A percentile compares a stretch with the other conserved stretches of the same genome.
phyloP scores from a whole-genome alignment of 2,329 filamentous ascomycete genomes.

The Fusarium metavorans region DNA sequence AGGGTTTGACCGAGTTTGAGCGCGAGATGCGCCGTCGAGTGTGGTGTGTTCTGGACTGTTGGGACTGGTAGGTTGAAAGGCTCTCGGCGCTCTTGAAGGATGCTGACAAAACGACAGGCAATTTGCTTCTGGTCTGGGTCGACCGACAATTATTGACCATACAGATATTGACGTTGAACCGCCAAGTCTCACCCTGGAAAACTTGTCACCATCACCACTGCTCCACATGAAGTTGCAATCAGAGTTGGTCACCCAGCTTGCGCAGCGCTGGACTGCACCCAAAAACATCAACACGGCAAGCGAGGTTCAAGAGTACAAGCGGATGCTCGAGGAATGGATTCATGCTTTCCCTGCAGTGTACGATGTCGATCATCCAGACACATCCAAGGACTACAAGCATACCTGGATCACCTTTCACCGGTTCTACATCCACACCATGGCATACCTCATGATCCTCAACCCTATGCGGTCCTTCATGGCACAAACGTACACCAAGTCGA shows the following conservation, averaged over 20 bases:
- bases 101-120: conserved; percentile 45
- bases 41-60: conserved; percentile 52
- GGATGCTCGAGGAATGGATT: conserved; percentile 56
- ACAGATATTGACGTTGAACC: conserved; percentile 47
- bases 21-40: conserved; percentile 51
- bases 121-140: conserved; percentile 48
- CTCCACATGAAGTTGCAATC: conserved; percentile 53
- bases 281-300: conserved; percentile 44
- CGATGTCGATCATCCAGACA: conserved; percentile 54
- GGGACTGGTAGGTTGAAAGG: conserved; percentile 50
- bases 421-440: conserved; percentile 57
- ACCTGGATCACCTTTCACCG: conserved; percentile 60
- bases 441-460: conserved; percentile 59
- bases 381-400: conserved; percentile 53
- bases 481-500: conserved; percentile 45
- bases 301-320: conserved; percentile 48
- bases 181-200: conserved; percentile 50
- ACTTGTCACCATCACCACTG: conserved; percentile 48
- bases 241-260: conserved; percentile 46
- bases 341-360: conserved; percentile 56
- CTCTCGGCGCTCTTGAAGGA: background rate
- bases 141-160: conserved; percentile 51
- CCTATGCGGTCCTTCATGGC: conserved; percentile 61
- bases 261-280: conserved; percentile 43
- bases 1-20: conserved; percentile 48